Base-by-base conservation (phyloP, 2,329 filamentous ascomycete genomes). In the Remersonia thermophila region DNA sequence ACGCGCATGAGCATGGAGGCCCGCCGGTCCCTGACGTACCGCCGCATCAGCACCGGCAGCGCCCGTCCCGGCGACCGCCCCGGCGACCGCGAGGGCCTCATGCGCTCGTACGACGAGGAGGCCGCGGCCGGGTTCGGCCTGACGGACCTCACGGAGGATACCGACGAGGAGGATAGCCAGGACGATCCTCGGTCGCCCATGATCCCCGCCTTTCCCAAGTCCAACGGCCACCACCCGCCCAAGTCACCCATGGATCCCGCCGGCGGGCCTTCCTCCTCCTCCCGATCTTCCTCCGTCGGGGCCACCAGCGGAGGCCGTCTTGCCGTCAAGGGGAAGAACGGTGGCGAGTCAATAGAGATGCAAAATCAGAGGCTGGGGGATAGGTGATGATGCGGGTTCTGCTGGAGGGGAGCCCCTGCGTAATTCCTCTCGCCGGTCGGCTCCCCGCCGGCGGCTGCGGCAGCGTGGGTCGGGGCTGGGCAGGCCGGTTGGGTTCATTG, bases 1-100 rank as follows among this genome's bases (percentile, higher is more conserved):
- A 96, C 91, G 13, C 77, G 93, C 41, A 74, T 86, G 46, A 93
- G 84, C 54, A 95, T 98, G 85, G 91, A 96, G 55, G 71, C 81
- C 6, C 71, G 89, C 47, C 71, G 91, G 46, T 91, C 81, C 47
- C 72, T 77, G 16, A 37, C 29, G 20, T 9, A 23, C 20, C 36
- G 32, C 30, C 36, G 40, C 34, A 37, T 41, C 29, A 78, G 76
- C 50, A 68, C 73, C 32, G 74, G 76, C 52, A 72, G 73, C 52
- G 73, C 73, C 52, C 20, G n/a, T n/a, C n/a, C n/a, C n/a, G n/a
- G n/a, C n/a, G n/a, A n/a, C n/a, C 73, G 67, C 39, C 69, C 71
- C 42, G 73, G 74, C 27, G 85, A 91, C 49, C 72, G 83, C 37
- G 79, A 87, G 46, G 83, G 83, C 4, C 66, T 96, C 16, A 94